Base-by-base conservation (phyloP, 805 yeast genomes). In the Priceomyces medius region DNA sequence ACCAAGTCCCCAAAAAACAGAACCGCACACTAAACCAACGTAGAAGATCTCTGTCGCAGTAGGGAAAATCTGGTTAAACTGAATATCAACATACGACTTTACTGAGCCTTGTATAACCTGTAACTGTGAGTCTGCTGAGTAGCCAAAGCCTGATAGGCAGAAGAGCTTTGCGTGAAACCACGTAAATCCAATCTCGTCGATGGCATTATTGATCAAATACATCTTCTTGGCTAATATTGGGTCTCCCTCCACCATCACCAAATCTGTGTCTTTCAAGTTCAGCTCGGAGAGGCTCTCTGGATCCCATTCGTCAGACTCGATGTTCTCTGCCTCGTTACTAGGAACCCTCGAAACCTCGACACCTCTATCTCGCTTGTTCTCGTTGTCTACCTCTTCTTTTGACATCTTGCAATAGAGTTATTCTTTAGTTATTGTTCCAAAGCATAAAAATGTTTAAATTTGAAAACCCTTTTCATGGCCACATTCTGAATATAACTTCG, bases 81-180 rank as follows among this genome's bases (percentile, higher is more conserved):
- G 81, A 43, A 55, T 61, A 51, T 75, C 68, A 24, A 77, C 71
- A 44, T 68, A 74, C 3, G 69, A 63, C 37, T 69, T 60, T 17
- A 74, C 80, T 3, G 73, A 61, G 35, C 74, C 59, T 44, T 76
- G 80, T 40, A 76, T 55, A 59, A 66, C 63, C 33, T 65, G 69
- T 48, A 80, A 63, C 50, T 76, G 75, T 17, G 81, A 74, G 50
- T 79, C 81, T 10, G 71, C 78, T 3, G 76, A 71, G 45, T 77
- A 79, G 20, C 83, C 83, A 61, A 74, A 71, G 7, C 83, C 83
- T 20, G 77, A 77, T 16, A 78, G 54, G 45, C 68, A 64, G 52
- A 78, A 77, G 9, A 75, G 55, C 51, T 73, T 68, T 41, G 67
- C 60, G 45, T 78, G 83, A 48, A 72, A 75, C 68, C 75, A 70